phyloP scores from a whole-genome alignment of 371 early-diverging fungal species.

The Fennellomyces sp. region DNA sequence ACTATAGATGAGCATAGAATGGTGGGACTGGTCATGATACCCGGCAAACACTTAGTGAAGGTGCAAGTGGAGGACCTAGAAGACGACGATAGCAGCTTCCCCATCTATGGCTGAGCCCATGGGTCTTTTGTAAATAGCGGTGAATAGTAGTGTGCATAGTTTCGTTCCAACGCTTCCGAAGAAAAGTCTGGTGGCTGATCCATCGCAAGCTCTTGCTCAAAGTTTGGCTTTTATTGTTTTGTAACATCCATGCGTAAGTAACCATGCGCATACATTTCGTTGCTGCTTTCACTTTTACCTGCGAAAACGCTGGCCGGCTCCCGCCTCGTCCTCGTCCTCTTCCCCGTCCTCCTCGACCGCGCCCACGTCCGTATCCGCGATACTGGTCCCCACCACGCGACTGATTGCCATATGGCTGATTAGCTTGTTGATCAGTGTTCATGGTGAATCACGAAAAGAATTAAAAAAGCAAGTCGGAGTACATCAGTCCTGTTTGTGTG shows the following conservation, averaged over 20 bases:
- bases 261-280: too few species aligned
- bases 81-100: neutral
- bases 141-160: conserved; percentile 24
- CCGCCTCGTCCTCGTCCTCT: conserved; percentile 4
- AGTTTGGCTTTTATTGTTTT: conserved; percentile 1
- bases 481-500: too few species aligned
- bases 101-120: conserved; percentile 15
- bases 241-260: too few species aligned
- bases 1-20: conserved; percentile 63
- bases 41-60: conserved; percentile 79
- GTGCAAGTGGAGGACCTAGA: conserved; percentile 72
- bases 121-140: conserved; percentile 32
- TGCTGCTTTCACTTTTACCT: too few species aligned
- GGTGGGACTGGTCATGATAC: conserved; percentile 88
- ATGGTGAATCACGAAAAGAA: too few species aligned
- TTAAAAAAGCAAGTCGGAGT: too few species aligned
- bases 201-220: neutral
- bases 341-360: conserved; percentile 8
- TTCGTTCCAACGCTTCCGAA: conserved; percentile 26
- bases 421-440: too few species aligned
- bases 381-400: neutral
- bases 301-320: neutral
- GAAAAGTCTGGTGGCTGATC: conserved; percentile 22
- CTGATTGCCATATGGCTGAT: too few species aligned
- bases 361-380: conserved; percentile 15